phyloP scores from a whole-genome alignment of 1,284 basidiomycete genomes.

The Baeospora myosura region DNA sequence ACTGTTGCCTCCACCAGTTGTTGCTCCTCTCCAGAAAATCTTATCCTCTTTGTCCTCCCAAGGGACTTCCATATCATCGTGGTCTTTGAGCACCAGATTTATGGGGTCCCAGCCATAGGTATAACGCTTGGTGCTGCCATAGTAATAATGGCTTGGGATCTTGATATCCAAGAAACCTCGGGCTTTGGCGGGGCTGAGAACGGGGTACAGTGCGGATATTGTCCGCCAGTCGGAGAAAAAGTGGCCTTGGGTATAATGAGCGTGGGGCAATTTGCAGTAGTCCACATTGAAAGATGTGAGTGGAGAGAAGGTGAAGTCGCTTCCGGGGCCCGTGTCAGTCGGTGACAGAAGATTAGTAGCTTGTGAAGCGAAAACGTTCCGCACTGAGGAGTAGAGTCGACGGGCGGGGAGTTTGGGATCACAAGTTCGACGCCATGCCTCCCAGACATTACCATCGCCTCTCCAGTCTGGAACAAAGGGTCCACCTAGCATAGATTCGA shows the following conservation, averaged over 20 bases:
- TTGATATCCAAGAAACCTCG: conserved; percentile 82
- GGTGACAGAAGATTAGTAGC: conserved; percentile 14
- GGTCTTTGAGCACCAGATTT: conserved; percentile 59
- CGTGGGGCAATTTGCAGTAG: conserved; percentile 77
- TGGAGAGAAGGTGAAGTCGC: conserved; percentile 56
- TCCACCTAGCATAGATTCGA: conserved; percentile 55
- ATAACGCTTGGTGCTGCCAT: conserved; percentile 72
- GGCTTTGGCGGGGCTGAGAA: conserved; percentile 85
- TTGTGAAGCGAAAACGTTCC: conserved; percentile 23
- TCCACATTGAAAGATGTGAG: conserved; percentile 60
- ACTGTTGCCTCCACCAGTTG: conserved; percentile 84
- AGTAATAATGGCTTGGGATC: conserved; percentile 93
- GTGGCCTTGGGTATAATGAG: conserved; percentile 82
- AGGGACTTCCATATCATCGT: conserved; percentile 76
- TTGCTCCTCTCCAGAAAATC: conserved; percentile 85
- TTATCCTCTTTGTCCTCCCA: conserved; percentile 72
- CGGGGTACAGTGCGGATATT: conserved; percentile 77
- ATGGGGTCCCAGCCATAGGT: conserved; percentile 87
- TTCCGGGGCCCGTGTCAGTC: conserved; percentile 24
- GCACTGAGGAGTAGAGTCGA: conserved; percentile 72
- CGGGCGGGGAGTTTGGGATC: conserved; percentile 73
- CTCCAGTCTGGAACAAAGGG: conserved; percentile 81
- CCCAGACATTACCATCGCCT: conserved; percentile 82
- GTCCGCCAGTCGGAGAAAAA: conserved; percentile 95
- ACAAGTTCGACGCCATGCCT: conserved; percentile 86